Conservation (phyloP, 1,284 basidiomycete genomes). For the Apiotrichum gracile region DNA sequence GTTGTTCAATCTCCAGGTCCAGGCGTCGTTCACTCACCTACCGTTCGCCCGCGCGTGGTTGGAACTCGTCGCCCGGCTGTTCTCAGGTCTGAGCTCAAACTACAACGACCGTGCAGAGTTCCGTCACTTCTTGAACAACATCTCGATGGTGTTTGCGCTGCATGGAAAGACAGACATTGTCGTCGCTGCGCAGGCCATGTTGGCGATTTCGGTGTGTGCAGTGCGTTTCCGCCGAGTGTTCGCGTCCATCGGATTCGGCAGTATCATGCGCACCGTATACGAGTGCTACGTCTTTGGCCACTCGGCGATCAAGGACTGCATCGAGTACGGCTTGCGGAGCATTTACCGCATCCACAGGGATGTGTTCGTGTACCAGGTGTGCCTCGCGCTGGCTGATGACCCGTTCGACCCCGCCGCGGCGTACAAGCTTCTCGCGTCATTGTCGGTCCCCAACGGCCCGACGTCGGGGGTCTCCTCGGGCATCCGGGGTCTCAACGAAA, state of each 20-base stretch:
- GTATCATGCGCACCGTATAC: conserved; percentile 64
- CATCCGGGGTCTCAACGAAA: conserved; percentile 60
- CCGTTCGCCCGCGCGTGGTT: conserved; percentile 62
- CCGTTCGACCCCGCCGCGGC: conserved; percentile 51
- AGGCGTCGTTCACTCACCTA: conserved; percentile 25
- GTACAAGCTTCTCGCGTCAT: conserved; percentile 26
- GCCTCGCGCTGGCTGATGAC: conserved; percentile 58
- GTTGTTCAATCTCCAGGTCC: conserved; percentile 55
- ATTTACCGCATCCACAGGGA: conserved; percentile 72
- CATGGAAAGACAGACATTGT: conserved; percentile 68
- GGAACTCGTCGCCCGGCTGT: conserved; percentile 63
- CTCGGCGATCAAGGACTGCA: conserved; percentile 57
- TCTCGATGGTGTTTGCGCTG: conserved; percentile 59
- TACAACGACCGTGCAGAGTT: conserved; percentile 69
- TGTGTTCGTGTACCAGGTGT: conserved; percentile 66
- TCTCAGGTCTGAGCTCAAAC: conserved; percentile 67
- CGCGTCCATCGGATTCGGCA: conserved; percentile 62
- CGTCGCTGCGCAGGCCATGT: conserved; percentile 59
- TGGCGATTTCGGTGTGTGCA: conserved; percentile 63
- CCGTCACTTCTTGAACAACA: conserved; percentile 60
- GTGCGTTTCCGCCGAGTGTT: conserved; percentile 71
- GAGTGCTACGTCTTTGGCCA: conserved; percentile 60
- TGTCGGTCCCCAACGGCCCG: conserved; percentile 19
- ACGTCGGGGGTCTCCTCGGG: conserved; percentile 52
- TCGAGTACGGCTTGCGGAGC: conserved; percentile 65